Evolutionary conservation across 2,329 filamentous ascomycete genomes (phyloP).

Genomic region (Ophiosphaerella narmari): DNA sequence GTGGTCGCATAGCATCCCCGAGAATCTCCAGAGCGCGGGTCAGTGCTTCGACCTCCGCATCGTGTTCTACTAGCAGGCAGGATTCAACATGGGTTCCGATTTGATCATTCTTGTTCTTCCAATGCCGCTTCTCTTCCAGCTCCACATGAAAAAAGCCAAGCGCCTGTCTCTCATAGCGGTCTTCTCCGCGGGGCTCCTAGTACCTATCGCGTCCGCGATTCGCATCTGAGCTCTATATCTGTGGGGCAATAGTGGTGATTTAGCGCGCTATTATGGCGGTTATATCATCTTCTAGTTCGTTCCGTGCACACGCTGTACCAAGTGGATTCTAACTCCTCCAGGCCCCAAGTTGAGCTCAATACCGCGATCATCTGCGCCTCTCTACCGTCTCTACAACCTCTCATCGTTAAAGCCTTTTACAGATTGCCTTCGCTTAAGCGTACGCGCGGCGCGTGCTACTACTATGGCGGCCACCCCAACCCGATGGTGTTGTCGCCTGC

Average conservation of each 20-base stretch:
- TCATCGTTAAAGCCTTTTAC: conserved; percentile 20
- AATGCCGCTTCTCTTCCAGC: conserved; percentile 26
- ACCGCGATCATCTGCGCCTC: conserved; percentile 32
- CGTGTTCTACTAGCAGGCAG: conserved; percentile 26
- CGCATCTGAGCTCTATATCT: conserved; percentile 24
- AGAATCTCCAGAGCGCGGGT: conserved; percentile 2
- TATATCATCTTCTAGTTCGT: conserved; percentile 29
- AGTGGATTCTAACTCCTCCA: background rate
- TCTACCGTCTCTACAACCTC: conserved; percentile 27
- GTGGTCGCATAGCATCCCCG: conserved; percentile 18
- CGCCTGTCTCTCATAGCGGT: conserved; percentile 25
- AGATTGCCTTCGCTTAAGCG: conserved; percentile 1
- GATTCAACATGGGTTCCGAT: conserved; percentile 31
- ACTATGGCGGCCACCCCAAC: conserved; percentile 4
- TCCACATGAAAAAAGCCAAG: conserved; percentile 29
- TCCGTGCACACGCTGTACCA: no score
- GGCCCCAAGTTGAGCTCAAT: conserved; percentile 30
- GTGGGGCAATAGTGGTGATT: conserved; percentile 14
- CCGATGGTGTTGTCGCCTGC: conserved; percentile 1
- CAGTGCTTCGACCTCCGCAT: conserved; percentile 20
- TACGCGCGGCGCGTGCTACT: conserved; percentile 13
- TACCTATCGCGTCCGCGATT: conserved; percentile 25
- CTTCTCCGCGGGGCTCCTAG: conserved; percentile 27
- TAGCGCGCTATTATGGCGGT: conserved; percentile 25
- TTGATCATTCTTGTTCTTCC: conserved; percentile 27